Evolutionary conservation across 208 protist genomes (phyloP).

Genomic region (Leishmania arabica): DNA sequence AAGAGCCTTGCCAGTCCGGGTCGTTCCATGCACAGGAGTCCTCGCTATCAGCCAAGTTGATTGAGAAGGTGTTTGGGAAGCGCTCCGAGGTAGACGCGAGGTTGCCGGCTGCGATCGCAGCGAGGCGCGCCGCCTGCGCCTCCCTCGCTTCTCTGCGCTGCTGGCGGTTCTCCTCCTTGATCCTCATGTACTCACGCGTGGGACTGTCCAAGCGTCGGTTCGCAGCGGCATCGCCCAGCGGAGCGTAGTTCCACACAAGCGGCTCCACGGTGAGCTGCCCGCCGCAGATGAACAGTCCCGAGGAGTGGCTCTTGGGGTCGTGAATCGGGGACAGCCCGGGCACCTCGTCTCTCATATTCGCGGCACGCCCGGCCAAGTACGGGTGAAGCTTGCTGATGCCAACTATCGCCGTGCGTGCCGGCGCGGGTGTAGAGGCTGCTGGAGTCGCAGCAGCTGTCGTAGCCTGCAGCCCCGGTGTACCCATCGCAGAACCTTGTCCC

Average conservation of each 20-base stretch:
- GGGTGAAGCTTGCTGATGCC: conserved; percentile 45
- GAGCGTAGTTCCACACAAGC: conserved; percentile 7
- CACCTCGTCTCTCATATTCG: not conserved
- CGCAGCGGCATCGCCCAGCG: conserved; percentile 20
- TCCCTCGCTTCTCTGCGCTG: not conserved
- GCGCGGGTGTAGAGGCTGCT: not conserved
- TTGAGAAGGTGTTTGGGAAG: not conserved
- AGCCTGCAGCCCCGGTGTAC: no score
- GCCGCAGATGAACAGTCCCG: conserved; percentile 21
- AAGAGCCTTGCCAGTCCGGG: not conserved
- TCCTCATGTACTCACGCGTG: conserved; percentile 2
- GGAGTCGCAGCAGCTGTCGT: not conserved
- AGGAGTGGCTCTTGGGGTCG: not conserved
- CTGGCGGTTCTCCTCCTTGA: not conserved
- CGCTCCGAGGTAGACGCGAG: not conserved
- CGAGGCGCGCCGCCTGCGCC: not conserved
- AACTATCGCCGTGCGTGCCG: conserved; percentile 18
- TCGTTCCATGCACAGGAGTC: conserved; percentile 6
- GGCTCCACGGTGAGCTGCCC: conserved; percentile 23
- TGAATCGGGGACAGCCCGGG: not conserved
- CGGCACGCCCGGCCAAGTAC: not conserved
- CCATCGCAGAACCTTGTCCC: not conserved
- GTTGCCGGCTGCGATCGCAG: not conserved
- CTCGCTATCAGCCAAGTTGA: not conserved
- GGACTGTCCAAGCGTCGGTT: conserved; percentile 1